These are phyloP conservation scores for Orychophragmus violaceus DNA, from an alignment of 345 rosid genomes.

Conservation along the genomic window DNA sequence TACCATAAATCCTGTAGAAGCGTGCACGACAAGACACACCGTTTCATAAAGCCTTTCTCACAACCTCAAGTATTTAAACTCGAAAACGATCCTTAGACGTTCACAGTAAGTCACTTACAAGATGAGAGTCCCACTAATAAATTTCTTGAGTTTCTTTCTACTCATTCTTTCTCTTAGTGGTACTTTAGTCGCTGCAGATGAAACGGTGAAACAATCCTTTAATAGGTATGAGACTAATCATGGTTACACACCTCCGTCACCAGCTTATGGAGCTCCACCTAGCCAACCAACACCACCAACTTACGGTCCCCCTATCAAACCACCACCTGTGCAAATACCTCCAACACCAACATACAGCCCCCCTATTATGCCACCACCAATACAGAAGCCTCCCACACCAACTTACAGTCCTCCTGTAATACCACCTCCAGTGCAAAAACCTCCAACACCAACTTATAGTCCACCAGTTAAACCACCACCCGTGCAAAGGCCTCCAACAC, in stretches of 20 bases:
- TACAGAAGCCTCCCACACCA: neutral
- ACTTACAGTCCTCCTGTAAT: neutral
- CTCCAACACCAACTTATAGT: constrained; percentile 6
- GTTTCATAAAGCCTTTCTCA: neutral
- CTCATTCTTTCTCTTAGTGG: constrained; percentile 18
- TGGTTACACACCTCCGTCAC: constrained; percentile 26
- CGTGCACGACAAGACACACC: neutral
- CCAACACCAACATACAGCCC: constrained; percentile 1
- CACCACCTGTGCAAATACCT: neutral
- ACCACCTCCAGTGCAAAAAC: neutral
- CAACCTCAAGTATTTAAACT: constrained; percentile 19
- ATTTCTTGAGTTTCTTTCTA: constrained; percentile 4
- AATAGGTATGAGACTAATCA: neutral
- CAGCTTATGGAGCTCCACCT: constrained; percentile 15
- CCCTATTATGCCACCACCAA: neutral
- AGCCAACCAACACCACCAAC: constrained; percentile 5
- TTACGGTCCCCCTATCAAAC: constrained; percentile 10
- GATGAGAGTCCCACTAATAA: constrained; percentile 22
- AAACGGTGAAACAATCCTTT: neutral
- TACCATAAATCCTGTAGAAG: constrained; percentile 9
- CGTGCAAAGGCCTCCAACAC: neutral
- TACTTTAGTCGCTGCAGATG: constrained; percentile 10
- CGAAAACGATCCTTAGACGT: neutral
- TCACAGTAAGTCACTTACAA: constrained; percentile 1
- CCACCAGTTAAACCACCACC: neutral